Base-by-base conservation (phyloP, 768 basidiomycete species). In the Leccinellum luteum region DNA sequence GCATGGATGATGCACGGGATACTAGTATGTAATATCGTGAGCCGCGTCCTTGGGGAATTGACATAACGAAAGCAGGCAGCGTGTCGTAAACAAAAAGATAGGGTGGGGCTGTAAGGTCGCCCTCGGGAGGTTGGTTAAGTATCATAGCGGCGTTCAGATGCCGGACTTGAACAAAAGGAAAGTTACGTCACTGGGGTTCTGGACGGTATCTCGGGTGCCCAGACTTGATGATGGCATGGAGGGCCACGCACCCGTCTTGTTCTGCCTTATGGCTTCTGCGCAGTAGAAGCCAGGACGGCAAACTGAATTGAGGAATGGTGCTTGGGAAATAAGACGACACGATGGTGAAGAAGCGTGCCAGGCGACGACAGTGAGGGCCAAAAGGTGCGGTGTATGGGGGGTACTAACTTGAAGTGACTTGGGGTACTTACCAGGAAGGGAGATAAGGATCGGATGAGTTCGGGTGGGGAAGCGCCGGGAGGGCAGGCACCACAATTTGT, bases 381-480 rank as follows among this genome's bases (percentile, higher is more conserved):
- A 15, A 31, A 27, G 41, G 19, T 13, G 53, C 13, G 45, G 38
- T 8, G 17, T 19, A 13, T 17, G 3, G 13, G 21, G 19, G 58
- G 25, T 27, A 8, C 17, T n/a, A 12, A 14, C 12, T 28, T 38
- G 52, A 17, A 31, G 28, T 34, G 30, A 30, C 5, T 14, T 21
- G 9, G 34, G 35, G 30, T 47, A 48, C 25, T 51, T 19, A 47
- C 25, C 19, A 47, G 19, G 23, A 47, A 44, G 23, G 34, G 51
- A 43, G 57, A 58, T 60, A 60, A 60, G 48, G 45, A 25, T 61
- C 68, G 69, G 69, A 61, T 25, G 54, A 15, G 59, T 9, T 35
- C 67, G 68, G 69, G 62, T 50, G n/a, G 15, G 48, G 60, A 64
- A 64, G 62, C 55, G 61, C 53, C 52, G 45, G n/a, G n/a, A 9